phyloP scores from a whole-genome alignment of 345 rosid species.

The Pistacia vera region DNA sequence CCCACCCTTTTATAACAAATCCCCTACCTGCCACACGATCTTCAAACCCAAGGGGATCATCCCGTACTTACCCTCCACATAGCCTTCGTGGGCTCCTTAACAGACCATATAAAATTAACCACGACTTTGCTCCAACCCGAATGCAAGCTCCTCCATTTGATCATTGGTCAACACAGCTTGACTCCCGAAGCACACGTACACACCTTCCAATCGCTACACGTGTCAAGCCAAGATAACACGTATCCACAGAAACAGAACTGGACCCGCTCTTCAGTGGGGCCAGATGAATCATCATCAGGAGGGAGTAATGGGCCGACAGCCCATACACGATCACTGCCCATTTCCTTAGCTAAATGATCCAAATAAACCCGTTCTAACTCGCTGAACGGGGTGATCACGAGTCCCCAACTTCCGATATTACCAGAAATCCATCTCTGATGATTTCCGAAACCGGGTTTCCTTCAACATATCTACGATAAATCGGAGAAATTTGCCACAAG shows the following conservation, averaged over 20 bases:
- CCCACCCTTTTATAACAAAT: slow-evolving; percentile 54
- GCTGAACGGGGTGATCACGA: slow-evolving; percentile 47
- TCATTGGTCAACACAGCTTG: slow-evolving; percentile 41
- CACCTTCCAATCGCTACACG: slow-evolving; percentile 44
- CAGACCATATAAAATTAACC: slow-evolving; percentile 55
- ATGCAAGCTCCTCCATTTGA: slow-evolving; percentile 47
- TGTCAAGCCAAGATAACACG: slow-evolving; percentile 60
- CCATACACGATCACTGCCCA: slow-evolving; percentile 46
- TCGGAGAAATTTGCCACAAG: slow-evolving; percentile 46
- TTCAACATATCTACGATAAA: slow-evolving; percentile 29
- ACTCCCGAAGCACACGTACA: slow-evolving; percentile 83
- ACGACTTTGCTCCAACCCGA: slow-evolving; percentile 50
- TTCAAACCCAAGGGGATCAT: slow-evolving; percentile 39
- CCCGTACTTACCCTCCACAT: slow-evolving; percentile 14
- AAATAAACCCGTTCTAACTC: slow-evolving; percentile 46
- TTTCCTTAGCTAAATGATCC: slow-evolving; percentile 31
- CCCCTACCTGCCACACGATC: slow-evolving; percentile 57
- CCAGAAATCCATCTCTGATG: slow-evolving; percentile 28
- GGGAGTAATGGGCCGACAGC: slow-evolving; percentile 64
- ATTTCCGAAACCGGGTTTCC: slow-evolving; percentile 45
- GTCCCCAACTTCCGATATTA: slow-evolving; percentile 50
- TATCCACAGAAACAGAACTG: slow-evolving; percentile 30
- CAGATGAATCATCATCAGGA: not conserved
- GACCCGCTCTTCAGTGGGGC: slow-evolving; percentile 38
- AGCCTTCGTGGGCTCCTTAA: slow-evolving; percentile 27